Evolutionary conservation across 441 rosid species (phyloP).

Genomic region (Erodium trifolium): DNA sequence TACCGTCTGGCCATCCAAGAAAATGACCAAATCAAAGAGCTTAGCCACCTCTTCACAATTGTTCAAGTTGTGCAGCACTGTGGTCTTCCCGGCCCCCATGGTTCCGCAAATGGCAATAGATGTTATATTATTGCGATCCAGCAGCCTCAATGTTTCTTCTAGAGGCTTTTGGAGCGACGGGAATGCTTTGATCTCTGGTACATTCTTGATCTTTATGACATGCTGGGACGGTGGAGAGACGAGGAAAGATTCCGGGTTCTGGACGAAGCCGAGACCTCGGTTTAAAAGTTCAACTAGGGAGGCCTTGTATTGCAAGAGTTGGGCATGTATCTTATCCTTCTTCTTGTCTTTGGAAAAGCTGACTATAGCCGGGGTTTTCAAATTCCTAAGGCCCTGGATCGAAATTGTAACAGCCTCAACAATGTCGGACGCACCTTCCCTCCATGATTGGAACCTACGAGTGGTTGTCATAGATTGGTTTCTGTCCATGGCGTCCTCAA

Average conservation of each 20-base stretch:
- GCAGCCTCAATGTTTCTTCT: not conserved
- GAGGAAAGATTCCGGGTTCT: not conserved
- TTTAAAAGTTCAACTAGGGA: not conserved
- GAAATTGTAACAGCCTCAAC: not conserved
- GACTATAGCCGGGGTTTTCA: not conserved
- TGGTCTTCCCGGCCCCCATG: not conserved
- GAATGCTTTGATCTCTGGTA: not conserved
- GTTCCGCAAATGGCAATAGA: not conserved
- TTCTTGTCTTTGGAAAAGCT: not conserved
- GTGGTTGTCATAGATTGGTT: not conserved
- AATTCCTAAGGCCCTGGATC: not conserved
- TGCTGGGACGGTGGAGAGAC: not conserved
- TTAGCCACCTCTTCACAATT: not conserved
- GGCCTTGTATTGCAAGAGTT: not conserved
- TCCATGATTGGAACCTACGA: not conserved
- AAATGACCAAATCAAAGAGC: not conserved
- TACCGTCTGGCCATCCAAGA: not conserved
- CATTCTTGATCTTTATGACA: not conserved
- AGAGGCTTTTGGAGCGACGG: not conserved
- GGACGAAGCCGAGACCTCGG: not conserved
- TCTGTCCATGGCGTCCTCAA: not conserved
- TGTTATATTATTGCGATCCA: not conserved
- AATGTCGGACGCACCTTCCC: not conserved
- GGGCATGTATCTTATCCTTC: not conserved
- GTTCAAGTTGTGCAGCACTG: not conserved